Evolutionary conservation across 306 rosid species (phyloP), one percentile per base, ranked within the genome.

Genomic region (Casuarina equisetifolia): DNA sequence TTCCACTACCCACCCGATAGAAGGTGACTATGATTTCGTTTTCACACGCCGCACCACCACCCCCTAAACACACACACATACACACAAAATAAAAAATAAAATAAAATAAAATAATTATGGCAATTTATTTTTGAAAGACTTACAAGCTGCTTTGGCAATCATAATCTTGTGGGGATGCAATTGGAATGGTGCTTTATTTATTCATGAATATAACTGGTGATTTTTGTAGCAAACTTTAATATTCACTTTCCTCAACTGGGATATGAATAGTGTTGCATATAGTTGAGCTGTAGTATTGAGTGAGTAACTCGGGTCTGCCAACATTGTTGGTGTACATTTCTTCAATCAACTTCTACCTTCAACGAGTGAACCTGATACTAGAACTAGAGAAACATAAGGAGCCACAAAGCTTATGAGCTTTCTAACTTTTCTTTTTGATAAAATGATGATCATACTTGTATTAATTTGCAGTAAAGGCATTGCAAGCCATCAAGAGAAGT

Each of bases 381-480:
- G 6, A 17, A 39, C 53, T 40, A 13, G 20, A 13, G 8, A 45
- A 46, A 40, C 42, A 50, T 38, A 6, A 9, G 59, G 15, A 48
- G 36, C 64, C 40, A 7, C 15, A n/a, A 32, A 68, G 64, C 69
- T 43, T 51, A 51, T 61, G 53, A 39, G 9, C 72, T 73, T 10
- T 43, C 6, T 44, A 50, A 45, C 38, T 46, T 38, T 75, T 39
- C 73, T n/a, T 72, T 58, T 79, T 39, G 39, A 9, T 66, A 69
- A 57, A 45, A 35, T 75, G 68, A 19, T 38, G 64, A 35, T 70
- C 52, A 59, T 46, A 17, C 68, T 36, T 75, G 25, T 51, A 13
- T 70, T 55, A 20, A 6, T 57, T 64, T 80, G 79, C 89, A 88
- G 91, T 83, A 57, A 19, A 0, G 0, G 91, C 89, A 9, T 79